phyloP scores from a whole-genome alignment of 1,284 basidiomycete genomes.

The Cryptococcus amylolentus region DNA sequence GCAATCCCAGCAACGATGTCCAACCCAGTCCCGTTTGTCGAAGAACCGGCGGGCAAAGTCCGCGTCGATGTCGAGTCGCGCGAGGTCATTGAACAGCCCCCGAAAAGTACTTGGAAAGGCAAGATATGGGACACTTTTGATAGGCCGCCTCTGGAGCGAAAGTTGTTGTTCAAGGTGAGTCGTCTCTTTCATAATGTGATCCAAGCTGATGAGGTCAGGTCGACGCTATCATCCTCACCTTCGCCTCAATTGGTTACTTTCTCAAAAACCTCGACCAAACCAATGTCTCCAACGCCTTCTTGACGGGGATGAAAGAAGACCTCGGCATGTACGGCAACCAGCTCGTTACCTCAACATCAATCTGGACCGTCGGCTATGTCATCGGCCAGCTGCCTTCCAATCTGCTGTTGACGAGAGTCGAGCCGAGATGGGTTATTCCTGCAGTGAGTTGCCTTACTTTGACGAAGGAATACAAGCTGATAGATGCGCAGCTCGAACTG shows the following conservation, averaged over 20 bases:
- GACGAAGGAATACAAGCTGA: neutral
- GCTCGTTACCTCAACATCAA: constrained; percentile 32
- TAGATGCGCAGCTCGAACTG: constrained; percentile 28
- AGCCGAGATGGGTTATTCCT: constrained; percentile 36
- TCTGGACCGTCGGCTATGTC: constrained; percentile 43
- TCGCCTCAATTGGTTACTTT: constrained; percentile 40
- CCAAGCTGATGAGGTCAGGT: constrained; percentile 35
- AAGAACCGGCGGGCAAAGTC: constrained; percentile 3
- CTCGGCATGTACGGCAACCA: constrained; percentile 33
- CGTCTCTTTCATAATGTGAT: neutral
- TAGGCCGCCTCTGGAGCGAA: constrained; percentile 25
- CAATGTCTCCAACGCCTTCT: constrained; percentile 34
- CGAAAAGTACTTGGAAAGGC: constrained; percentile 22
- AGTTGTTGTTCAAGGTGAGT: constrained; percentile 10
- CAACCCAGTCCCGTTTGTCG: neutral
- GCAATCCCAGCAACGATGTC: neutral
- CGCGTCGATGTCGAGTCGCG: neutral
- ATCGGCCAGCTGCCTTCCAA: constrained; percentile 41
- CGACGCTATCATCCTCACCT: constrained; percentile 38
- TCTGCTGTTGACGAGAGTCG: constrained; percentile 37
- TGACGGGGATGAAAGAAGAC: constrained; percentile 67
- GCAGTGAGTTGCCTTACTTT: constrained; percentile 11
- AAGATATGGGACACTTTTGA: constrained; percentile 42
- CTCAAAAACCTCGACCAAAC: constrained; percentile 37
- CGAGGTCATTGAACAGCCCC: neutral